Evolutionary conservation across 495 filamentous ascomycete species (phyloP), one percentile per base, ranked within the genome.

Genomic region (Podospora didyma): DNA sequence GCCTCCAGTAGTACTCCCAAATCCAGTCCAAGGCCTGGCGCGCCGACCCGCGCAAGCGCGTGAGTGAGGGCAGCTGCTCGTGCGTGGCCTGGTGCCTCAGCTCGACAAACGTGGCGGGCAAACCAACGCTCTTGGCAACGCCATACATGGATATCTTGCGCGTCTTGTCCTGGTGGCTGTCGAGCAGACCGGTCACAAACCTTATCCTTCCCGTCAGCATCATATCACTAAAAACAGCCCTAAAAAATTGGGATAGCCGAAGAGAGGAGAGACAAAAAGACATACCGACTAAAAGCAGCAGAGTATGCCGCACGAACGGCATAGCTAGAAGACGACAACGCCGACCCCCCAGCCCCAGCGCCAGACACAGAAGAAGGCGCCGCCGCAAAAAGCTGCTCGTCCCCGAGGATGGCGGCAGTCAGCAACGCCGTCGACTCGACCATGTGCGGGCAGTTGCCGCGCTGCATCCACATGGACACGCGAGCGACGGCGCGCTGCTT

Each of bases 1-100:
- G 65, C 28, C 68, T 72, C 93, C 93, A 97, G 71, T 96, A 96
- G 63, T 87, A 86, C 37, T 80, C 77, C 90, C 90, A 96, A 48
- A 97, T 79, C 93, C 93, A 97, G 26, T 79, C 81, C 49, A 97
- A 73, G 2, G 85, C 89, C 60, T 85, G 81, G 59, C 77, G 61
- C 2, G 86, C 79, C 5, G 87, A 84, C 12, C 76, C 75, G 51
- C 89, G 77, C 52, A 97, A 72, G 23, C 89, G 82, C 7, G 79
- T 72, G 50, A 97, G 72, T 1, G 84, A 82, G 1, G 93, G 92
- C 52, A 96, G 73, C 62, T 90, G 87, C 59, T 91, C 88, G 69
- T 97, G 93, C 37, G 90, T 94, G 31, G 89, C 89, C 68, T 94
- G 87, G 65, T 97, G 93, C 17, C 93, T 79, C 50, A 96, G 75